Evolutionary conservation across 257 asterid genomes (phyloP).

Genomic region (Misopates orontium): DNA sequence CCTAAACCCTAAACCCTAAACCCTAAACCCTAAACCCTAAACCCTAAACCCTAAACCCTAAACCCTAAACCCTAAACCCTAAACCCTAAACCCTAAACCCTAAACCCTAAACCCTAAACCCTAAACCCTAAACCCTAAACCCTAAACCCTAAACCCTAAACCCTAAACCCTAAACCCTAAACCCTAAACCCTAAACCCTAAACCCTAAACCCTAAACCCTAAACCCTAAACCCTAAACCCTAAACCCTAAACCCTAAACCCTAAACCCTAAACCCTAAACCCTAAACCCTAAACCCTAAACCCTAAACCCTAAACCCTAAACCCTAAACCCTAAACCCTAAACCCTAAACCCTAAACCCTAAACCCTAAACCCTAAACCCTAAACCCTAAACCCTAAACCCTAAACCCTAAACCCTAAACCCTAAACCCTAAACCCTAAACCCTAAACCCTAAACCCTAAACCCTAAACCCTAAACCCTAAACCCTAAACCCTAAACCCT

Average conservation of each 20-base stretch:
- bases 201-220: not conserved
- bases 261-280: constrained; percentile 32
- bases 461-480: constrained; percentile 28
- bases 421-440: constrained; percentile 29
- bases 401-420: constrained; percentile 27
- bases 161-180: constrained; percentile 15
- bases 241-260: constrained; percentile 24
- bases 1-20: not conserved
- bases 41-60: constrained; percentile 5
- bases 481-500: constrained; percentile 24
- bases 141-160: constrained; percentile 13
- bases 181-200: not conserved
- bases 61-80: constrained; percentile 1
- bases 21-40: not conserved
- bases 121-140: constrained; percentile 19
- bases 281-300: constrained; percentile 31
- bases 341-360: constrained; percentile 24
- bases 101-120: constrained; percentile 3
- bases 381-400: constrained; percentile 27
- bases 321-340: constrained; percentile 28
- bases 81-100: constrained; percentile 1
- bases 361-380: constrained; percentile 20
- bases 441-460: constrained; percentile 27
- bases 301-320: constrained; percentile 21
- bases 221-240: constrained; percentile 7